Evolutionary conservation across 2,329 filamentous ascomycete genomes (phyloP), one percentile per base, ranked within the genome.

Genomic region (Pseudogymnoascus sp.): DNA sequence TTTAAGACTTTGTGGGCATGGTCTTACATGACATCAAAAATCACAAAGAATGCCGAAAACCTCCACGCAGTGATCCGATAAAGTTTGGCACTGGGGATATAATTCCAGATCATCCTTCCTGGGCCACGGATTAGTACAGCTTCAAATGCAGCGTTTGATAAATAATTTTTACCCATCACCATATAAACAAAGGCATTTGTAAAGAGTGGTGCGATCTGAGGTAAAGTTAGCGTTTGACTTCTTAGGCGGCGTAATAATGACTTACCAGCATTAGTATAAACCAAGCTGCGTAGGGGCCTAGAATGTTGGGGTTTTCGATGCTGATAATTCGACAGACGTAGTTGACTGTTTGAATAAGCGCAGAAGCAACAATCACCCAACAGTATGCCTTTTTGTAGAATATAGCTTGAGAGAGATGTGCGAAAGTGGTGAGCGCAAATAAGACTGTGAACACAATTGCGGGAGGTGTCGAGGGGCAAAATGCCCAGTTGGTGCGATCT

Each of bases 391-490:
- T 75, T 36, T 71, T 72, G 64, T 73, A 71, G 1, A 68, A 51
- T 21, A 74, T 67, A 1, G 71, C 74, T 68, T 77, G 75, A 1
- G 67, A 59, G 2, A 72, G 45, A 64, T 77, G 76, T 0, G 62
- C 64, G 6, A 71, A 54, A 1, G 72, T 68, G 0, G 71, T 71
- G 10, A 76, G 40, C 2, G 64, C 71, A 62, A 73, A 77, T 0
- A 77, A 62, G 1, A 75, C 62, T 14, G 69, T 66, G 59, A 76
- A 74, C 0, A 76, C 31, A 18, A 72, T 67, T 1, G 76, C 73
- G 1, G 75, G 74, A 0, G 64, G 69, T 12, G 73, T 65, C 1
- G 69, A 73, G 0, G 74, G 73, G 59, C 68, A 70, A 34, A 66
- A 69, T 23, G 21, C 63, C 66, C 65, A 69, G 5, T 45, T 45